phyloP scores from a whole-genome alignment of 169 alveolate genomes.

The Cryptosporidium tyzzeri region DNA sequence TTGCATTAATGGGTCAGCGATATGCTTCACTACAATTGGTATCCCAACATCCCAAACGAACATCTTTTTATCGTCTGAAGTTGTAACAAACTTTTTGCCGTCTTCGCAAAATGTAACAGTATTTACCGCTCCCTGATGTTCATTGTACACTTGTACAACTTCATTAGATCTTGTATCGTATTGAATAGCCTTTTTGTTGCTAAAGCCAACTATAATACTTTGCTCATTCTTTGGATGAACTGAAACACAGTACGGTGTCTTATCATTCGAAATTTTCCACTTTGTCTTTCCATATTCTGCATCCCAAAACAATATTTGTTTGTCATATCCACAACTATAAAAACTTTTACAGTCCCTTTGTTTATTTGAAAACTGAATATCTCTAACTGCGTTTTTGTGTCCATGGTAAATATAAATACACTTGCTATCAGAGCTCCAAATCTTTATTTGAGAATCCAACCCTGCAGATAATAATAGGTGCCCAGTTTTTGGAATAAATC shows the following conservation, averaged over 20 bases:
- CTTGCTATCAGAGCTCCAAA: constrained; percentile 93
- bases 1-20: constrained; percentile 96
- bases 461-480: constrained; percentile 93
- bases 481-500: constrained; percentile 94
- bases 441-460: constrained; percentile 92
- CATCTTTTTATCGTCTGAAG: constrained; percentile 96
- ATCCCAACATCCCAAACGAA: constrained; percentile 96
- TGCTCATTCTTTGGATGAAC: constrained; percentile 91
- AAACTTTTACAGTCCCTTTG: constrained; percentile 84
- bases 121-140: constrained; percentile 94
- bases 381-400: constrained; percentile 95
- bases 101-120: constrained; percentile 93
- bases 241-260: constrained; percentile 93
- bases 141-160: constrained; percentile 91
- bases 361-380: constrained; percentile 85
- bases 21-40: constrained; percentile 95
- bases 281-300: constrained; percentile 96
- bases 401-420: constrained; percentile 95
- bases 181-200: constrained; percentile 91
- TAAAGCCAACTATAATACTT: constrained; percentile 93
- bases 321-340: constrained; percentile 93
- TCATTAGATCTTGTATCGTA: constrained; percentile 92
- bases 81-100: constrained; percentile 91
- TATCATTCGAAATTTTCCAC: constrained; percentile 88
- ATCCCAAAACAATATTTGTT: constrained; percentile 94